phyloP scores from a whole-genome alignment of 495 filamentous ascomycete species.

The Lindgomyces ingoldianus region DNA sequence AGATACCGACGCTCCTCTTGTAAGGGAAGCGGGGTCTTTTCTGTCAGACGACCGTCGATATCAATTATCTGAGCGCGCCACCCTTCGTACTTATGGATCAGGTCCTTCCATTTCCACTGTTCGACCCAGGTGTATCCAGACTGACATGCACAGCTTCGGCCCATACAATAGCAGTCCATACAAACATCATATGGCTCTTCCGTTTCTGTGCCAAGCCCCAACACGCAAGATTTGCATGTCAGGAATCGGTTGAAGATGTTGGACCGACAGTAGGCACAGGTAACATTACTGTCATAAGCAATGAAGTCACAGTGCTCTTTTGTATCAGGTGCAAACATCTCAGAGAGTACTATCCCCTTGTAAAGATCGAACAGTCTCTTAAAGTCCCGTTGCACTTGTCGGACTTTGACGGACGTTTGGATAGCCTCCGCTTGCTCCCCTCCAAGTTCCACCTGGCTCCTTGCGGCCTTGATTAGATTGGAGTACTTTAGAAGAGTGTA shows the following conservation, averaged over 20 bases:
- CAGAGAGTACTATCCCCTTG: slow-evolving; percentile 74
- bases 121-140: slow-evolving; percentile 87
- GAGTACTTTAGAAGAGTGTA: slow-evolving; percentile 80
- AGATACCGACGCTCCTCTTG: slow-evolving; percentile 61
- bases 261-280: slow-evolving; percentile 91
- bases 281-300: slow-evolving; percentile 81
- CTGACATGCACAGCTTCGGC: slow-evolving; percentile 83
- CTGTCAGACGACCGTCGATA: slow-evolving; percentile 61
- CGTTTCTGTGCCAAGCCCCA: slow-evolving; percentile 47
- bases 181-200: slow-evolving; percentile 80
- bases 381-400: slow-evolving; percentile 75
- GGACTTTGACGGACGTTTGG: slow-evolving; percentile 54
- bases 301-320: slow-evolving; percentile 70
- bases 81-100: slow-evolving; percentile 73
- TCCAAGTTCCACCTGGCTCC: slow-evolving; percentile 51
- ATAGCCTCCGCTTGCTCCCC: slow-evolving; percentile 43
- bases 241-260: slow-evolving; percentile 98
- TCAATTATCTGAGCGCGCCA: slow-evolving; percentile 78
- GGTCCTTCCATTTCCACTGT: slow-evolving; percentile 80
- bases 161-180: slow-evolving; percentile 95
- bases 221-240: slow-evolving; percentile 77
- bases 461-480: slow-evolving; percentile 54
- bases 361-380: slow-evolving; percentile 73
- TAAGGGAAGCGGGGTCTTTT: slow-evolving; percentile 64
- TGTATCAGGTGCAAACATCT: slow-evolving; percentile 70